These are phyloP conservation scores for Erigeron philadelphicus DNA, from an alignment of 140 eudicot species.

Conservation along the genomic window DNA sequence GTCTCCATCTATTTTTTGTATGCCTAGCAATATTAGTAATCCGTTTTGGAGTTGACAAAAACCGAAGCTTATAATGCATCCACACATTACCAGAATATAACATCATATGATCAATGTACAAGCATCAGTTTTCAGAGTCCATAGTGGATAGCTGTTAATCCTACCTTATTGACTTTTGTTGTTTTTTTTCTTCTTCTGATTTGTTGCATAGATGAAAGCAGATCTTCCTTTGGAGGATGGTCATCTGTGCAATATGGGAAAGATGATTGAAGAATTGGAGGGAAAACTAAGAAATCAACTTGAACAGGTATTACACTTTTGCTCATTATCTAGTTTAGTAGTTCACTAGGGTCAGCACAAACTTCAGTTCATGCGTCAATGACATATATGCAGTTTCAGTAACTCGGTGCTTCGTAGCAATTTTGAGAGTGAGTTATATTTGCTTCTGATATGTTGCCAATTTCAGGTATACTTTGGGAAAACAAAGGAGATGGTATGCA, in stretches of 20 bases:
- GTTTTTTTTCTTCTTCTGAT: not conserved
- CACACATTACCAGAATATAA: not conserved
- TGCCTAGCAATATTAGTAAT: not conserved
- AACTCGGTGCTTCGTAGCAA: not conserved
- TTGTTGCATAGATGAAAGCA: constrained; percentile 55
- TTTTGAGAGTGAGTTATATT: not conserved
- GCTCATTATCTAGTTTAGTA: not conserved
- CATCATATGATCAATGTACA: not conserved
- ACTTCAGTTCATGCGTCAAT: not conserved
- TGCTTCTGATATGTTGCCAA: not conserved
- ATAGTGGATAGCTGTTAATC: not conserved
- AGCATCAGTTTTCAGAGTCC: not conserved
- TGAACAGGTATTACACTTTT: constrained; percentile 65
- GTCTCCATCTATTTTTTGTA: not conserved
- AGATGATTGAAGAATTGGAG: constrained; percentile 86
- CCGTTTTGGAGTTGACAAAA: not conserved
- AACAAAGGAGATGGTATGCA: constrained; percentile 98
- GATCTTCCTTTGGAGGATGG: constrained; percentile 69
- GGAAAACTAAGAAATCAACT: constrained; percentile 76
- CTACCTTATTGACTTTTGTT: not conserved
- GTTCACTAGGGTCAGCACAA: not conserved
- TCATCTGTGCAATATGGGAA: constrained; percentile 87
- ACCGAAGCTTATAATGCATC: not conserved
- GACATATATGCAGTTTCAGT: not conserved
- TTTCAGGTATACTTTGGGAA: constrained; percentile 95